Evolutionary conservation across 2,329 filamentous ascomycete genomes (phyloP), one percentile per base, ranked within the genome.

Genomic region (Orbilia ellipsospora): DNA sequence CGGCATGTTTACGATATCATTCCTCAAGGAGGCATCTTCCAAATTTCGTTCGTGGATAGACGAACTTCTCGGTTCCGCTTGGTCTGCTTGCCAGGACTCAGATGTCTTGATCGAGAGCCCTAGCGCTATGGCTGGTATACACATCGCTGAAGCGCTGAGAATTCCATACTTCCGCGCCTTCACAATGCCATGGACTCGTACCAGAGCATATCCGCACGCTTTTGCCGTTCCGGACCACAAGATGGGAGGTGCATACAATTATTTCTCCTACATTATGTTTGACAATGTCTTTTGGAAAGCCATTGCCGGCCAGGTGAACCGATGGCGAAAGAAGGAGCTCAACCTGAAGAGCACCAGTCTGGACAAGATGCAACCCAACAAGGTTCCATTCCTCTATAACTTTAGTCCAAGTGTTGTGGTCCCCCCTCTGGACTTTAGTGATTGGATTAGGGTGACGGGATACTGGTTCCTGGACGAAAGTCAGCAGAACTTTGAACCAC

Each of bases 151-250:
- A 83, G 93, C 93, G 23, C 86, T 99, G 1, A 87, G 88, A 13
- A 96, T 99, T 52, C 95, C 95, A 0, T 99, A 99, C 82, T 98
- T 98, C 84, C 89, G 95, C 67, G 94, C 94, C 0, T 99, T 99
- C 81, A 96, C 93, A 16, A 99, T 99, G 95, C 95, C 95, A 0
- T 99, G 95, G 95, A 97, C 95, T 0, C 89, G 94, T 57, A 99
- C 95, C 15, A 87, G 95, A 63, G 93, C 94, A 0, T 99, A 99
- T 80, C 95, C 95, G 1, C 95, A 99, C 82, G 95, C 95, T 0
- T 99, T 99, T 82, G 91, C 94, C 26, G 94, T 96, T 77, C 92
- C 93, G 0, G 92, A 96, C 77, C 90, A 92, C 82, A 97, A 96
- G 83, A 93, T 96, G 89, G 95, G 95, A 65, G 95, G 95, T 23